Evolutionary conservation across 306 rosid species (phyloP), one percentile per base, ranked within the genome.

Genomic region (Cucurbita moschata): DNA sequence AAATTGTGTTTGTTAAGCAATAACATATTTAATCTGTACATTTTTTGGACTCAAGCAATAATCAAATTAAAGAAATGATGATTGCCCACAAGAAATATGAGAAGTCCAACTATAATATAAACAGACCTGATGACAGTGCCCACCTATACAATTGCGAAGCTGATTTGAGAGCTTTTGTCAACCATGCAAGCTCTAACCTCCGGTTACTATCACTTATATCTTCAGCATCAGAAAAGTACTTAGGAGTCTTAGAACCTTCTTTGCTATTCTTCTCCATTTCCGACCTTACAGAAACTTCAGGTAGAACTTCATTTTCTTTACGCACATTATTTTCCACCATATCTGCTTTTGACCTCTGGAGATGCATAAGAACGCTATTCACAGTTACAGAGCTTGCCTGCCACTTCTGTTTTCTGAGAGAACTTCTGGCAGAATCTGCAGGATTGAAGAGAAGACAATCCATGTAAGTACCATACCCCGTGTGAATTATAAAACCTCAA

Each of bases 61-160:
- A 43, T 64, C 37, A 64, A 40, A 64, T 42, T 42, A 64, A 62
- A 16, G 23, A 62, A 38, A 62, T 38, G 38, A 62, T 16, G 51
- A 64, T 46, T 42, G 54, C 42, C 73, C 40, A 69, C 44, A 49
- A 47, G 73, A 47, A 10, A 23, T 44, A 69, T 49, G 83, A 82
- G 79, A 71, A 59, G 69, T 60, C 44, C 71, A 19, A 47, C 77
- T 19, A 21, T 21, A 57, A 50, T 65, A 76, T 79, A 75, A 75
- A 87, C 90, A 81, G 79, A 91, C 99, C 96, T 89, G 88, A 79
- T 79, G 97, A 87, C 87, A 86, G 67, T 79, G 96, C 92, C 96
- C 96, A 81, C 82, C 90, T 85, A 82, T 89, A 91, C 78, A 91
- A 77, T 80, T 91, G 96, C 57, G 87, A 85, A 85, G 97, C 97